These are phyloP conservation scores for Inga laurina DNA, from an alignment of 306 rosid genomes.

Conservation along the genomic window DNA sequence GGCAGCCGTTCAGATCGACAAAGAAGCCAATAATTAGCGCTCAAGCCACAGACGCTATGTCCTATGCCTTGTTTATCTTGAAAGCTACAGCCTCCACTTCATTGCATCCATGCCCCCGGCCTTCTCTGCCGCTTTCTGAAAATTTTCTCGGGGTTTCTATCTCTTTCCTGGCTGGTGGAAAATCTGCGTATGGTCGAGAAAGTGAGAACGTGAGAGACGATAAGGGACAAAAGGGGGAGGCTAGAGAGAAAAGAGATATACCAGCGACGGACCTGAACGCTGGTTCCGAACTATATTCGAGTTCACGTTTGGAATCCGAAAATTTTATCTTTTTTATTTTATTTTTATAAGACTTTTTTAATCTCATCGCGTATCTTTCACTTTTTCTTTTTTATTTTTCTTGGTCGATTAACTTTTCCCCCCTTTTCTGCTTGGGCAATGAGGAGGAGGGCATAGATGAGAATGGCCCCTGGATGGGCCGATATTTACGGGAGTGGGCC, in stretches of 20 bases:
- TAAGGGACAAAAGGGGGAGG: conserved; percentile 73
- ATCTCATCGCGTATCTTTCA: not conserved
- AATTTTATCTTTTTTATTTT: not conserved
- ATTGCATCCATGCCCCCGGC: not conserved
- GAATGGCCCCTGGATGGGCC: conserved; percentile 41
- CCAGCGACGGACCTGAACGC: conserved; percentile 72
- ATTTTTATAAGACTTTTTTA: not conserved
- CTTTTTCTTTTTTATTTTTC: not conserved
- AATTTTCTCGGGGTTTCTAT: conserved; percentile 26
- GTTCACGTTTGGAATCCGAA: conserved; percentile 59
- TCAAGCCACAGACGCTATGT: conserved; percentile 22
- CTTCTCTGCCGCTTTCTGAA: not conserved
- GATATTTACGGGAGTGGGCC: conserved; percentile 44
- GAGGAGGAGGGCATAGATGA: not conserved
- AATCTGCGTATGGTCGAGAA: conserved; percentile 63
- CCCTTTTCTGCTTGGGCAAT: conserved; percentile 10
- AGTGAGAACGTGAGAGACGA: conserved; percentile 76
- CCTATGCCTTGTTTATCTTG: conserved; percentile 31
- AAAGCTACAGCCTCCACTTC: conserved; percentile 11
- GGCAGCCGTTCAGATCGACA: conserved; percentile 47
- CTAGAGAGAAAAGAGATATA: conserved; percentile 54
- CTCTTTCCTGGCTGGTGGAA: conserved; percentile 53
- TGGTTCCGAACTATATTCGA: conserved; percentile 35
- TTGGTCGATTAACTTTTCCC: conserved; percentile 30
- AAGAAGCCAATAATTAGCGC: conserved; percentile 17